Conservation (phyloP, 345 rosid species). For the Rhizophora mangle region DNA sequence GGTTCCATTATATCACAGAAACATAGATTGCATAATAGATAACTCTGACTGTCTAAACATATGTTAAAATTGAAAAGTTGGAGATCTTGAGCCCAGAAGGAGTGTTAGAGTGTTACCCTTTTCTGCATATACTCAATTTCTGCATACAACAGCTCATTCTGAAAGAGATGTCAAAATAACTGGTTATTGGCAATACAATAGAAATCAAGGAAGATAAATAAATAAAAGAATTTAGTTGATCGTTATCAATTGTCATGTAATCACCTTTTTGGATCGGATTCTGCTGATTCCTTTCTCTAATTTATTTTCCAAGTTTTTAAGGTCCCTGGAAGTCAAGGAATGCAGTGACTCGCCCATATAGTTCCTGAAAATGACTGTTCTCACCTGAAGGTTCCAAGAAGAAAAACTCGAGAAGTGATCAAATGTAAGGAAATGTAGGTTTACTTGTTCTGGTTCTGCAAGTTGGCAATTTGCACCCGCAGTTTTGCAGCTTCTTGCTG, state of each 20-base stretch:
- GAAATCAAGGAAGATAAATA: not conserved
- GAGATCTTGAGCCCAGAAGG: not conserved
- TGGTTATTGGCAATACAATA: constrained; percentile 9
- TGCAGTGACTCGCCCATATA: constrained; percentile 77
- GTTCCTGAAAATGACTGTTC: constrained; percentile 43
- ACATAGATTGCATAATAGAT: too few relatives aligned
- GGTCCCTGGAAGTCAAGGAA: constrained; percentile 47
- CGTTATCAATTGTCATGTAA: not conserved
- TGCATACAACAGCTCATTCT: constrained; percentile 82
- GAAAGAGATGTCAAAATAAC: constrained; percentile 14
- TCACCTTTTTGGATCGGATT: constrained; percentile 94
- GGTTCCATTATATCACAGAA: too few relatives aligned
- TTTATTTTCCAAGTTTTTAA: constrained; percentile 59
- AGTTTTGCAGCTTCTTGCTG: constrained; percentile 85
- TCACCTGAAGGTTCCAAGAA: not conserved
- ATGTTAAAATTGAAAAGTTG: too few relatives aligned
- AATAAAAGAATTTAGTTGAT: too few relatives aligned
- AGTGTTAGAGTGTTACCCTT: constrained; percentile 45
- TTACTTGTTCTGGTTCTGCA: constrained; percentile 79
- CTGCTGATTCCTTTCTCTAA: constrained; percentile 74
- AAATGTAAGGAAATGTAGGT: not conserved
- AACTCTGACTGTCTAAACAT: too few relatives aligned
- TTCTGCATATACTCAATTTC: constrained; percentile 96
- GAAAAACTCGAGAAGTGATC: not conserved
- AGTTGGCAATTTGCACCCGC: constrained; percentile 53